Conservation (phyloP, 352 stramenopile species). For the Globisporangium polare region DNA sequence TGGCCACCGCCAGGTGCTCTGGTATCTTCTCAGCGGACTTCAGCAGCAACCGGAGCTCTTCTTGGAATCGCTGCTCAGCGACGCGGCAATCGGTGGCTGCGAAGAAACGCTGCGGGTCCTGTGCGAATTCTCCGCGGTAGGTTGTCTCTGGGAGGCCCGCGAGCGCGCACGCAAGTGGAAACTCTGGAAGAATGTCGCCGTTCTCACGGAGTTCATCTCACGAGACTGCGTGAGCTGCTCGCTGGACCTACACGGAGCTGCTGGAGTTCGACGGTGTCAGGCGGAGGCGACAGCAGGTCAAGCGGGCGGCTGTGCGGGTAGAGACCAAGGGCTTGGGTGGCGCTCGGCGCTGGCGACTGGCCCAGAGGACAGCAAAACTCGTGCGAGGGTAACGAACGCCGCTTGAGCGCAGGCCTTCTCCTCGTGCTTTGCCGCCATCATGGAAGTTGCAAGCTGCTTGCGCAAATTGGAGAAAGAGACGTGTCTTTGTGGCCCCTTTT, state of each 20-base stretch:
- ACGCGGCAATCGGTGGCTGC: not conserved
- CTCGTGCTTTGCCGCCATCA: too few relatives aligned
- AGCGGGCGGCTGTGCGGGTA: too few relatives aligned
- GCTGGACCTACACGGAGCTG: not conserved
- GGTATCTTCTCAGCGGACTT: not conserved
- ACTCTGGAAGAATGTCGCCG: not conserved
- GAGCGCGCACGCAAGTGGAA: not conserved
- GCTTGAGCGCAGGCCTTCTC: too few relatives aligned
- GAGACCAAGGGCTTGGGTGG: too few relatives aligned
- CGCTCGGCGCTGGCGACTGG: too few relatives aligned
- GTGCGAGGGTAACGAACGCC: too few relatives aligned
- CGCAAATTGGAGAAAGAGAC: too few relatives aligned
- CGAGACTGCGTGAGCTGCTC: not conserved
- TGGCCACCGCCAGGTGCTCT: not conserved
- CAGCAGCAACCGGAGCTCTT: not conserved
- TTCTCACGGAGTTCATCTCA: not conserved
- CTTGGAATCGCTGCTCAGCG: not conserved
- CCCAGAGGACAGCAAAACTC: too few relatives aligned
- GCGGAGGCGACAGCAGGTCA: not conserved
- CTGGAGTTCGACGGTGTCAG: not conserved
- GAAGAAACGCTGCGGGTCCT: not conserved
- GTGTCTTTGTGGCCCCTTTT: slow-evolving; percentile 3
- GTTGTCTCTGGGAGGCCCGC: slow-evolving; percentile 6
- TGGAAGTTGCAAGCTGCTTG: too few relatives aligned
- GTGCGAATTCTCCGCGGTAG: not conserved